These are phyloP conservation scores for Penicillium polonicum DNA, from an alignment of 2,329 filamentous ascomycete species.

Conservation along the genomic window DNA sequence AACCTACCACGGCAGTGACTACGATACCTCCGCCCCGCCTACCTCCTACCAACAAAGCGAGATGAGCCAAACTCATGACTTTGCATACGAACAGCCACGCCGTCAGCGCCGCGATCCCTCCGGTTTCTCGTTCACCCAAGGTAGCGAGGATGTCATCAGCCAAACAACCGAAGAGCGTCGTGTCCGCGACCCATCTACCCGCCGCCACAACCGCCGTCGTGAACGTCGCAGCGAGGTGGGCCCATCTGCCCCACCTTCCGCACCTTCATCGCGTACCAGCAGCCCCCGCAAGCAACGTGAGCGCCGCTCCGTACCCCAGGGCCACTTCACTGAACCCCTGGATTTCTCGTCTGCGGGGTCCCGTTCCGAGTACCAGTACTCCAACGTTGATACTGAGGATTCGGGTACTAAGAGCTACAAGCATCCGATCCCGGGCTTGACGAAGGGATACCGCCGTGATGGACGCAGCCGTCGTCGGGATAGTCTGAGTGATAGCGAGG, in stretches of 20 bases:
- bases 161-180: conserved; percentile 39
- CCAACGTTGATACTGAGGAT: conserved; percentile 43
- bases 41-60: conserved; percentile 49
- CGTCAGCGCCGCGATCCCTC: conserved; percentile 30
- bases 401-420: conserved; percentile 56
- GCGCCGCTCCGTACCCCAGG: conserved; percentile 33
- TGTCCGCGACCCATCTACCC: conserved; percentile 29
- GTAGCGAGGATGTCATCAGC: conserved; percentile 46
- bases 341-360: conserved; percentile 43
- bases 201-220: conserved; percentile 34
- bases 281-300: conserved; percentile 38
- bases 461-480: conserved; percentile 48
- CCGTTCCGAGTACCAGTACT: conserved; percentile 43
- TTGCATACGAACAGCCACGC: conserved; percentile 34
- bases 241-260: conserved; percentile 19
- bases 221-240: conserved; percentile 25
- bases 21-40: conserved; percentile 62
- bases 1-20: conserved; percentile 76
- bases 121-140: conserved; percentile 52
- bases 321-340: conserved; percentile 45
- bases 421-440: conserved; percentile 57
- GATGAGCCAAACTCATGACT: conserved; percentile 51
- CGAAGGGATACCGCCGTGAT: conserved; percentile 44
- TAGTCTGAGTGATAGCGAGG: conserved; percentile 56
- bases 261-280: conserved; percentile 34